A percentile compares a stretch with the other conserved stretches of the same genome.
phyloP scores from a whole-genome alignment of 257 asterid genomes.

The Gentiana dahurica region DNA sequence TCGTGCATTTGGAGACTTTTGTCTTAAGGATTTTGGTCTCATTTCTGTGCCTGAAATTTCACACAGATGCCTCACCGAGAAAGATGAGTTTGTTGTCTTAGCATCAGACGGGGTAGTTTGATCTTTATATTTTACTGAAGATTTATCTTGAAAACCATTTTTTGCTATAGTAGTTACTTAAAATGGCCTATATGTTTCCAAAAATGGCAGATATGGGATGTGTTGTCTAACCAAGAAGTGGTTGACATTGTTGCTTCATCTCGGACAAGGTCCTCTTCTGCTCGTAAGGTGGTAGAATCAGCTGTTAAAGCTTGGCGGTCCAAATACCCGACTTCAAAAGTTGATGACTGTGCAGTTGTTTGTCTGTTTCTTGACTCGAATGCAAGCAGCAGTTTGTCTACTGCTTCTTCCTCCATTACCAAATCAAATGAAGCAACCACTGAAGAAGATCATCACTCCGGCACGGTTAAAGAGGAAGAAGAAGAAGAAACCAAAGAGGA shows the following conservation, averaged over 20 bases:
- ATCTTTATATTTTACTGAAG: background rate
- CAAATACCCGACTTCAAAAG: conserved; percentile 75
- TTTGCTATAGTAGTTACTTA: background rate
- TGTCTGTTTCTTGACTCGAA: conserved; percentile 62
- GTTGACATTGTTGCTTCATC: conserved; percentile 49
- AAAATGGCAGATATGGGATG: conserved; percentile 69
- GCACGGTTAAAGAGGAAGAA: conserved; percentile 18
- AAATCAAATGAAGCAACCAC: conserved; percentile 24
- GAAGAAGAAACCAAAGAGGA: conserved; percentile 24
- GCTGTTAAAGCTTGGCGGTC: conserved; percentile 68
- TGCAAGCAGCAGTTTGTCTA: conserved; percentile 24
- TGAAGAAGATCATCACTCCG: conserved; percentile 15
- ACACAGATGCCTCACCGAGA: conserved; percentile 51
- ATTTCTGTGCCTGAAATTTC: conserved; percentile 78
- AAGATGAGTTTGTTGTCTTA: conserved; percentile 67
- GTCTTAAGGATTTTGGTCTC: conserved; percentile 80
- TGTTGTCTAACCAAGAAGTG: conserved; percentile 74
- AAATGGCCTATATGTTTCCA: background rate
- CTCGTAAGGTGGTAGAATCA: conserved; percentile 49
- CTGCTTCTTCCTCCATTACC: conserved; percentile 21
- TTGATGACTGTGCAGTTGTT: conserved; percentile 73
- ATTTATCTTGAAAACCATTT: background rate
- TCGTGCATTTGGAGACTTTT: conserved; percentile 89
- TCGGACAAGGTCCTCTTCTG: conserved; percentile 44
- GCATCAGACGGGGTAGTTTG: conserved; percentile 77